Base-by-base conservation (phyloP, 177 flowering plant species). In the Vitis hybrid region DNA sequence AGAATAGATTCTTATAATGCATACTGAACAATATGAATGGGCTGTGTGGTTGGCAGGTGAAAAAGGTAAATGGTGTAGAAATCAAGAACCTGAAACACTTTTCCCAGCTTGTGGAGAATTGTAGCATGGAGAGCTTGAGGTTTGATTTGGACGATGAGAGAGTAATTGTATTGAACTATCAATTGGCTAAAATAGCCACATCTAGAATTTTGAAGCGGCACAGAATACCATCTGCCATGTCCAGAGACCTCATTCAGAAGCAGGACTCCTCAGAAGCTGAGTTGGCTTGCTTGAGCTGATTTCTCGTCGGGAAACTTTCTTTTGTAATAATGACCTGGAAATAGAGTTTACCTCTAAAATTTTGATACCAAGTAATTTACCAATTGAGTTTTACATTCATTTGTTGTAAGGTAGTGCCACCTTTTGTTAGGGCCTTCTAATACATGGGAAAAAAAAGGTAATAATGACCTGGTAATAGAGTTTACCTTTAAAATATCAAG, bases 111-210 rank as follows among this genome's bases (percentile, higher is more conserved):
- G 93, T 94, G 55, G 92, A 88, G 58, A 82, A 80, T 17, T 85
- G 91, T 55, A 71, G 62, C 4, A 77, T 82, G 58, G 88, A 86
- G 70, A 83, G 67, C 71, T 67, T 94, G 73, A 81, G 97, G 79
- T 78, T 94, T 76, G 98, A 94, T 84, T 80, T 94, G 80, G 98
- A 94, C 30, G 97, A 94, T 62, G 97, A 89, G 18, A 87, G 95
- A 68, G 97, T 92, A 8, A 69, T 91, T 70, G 91, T 79, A 12
- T 81, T 94, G 82, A 83, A 91, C 72, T 87, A 85, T 72, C 23
- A 70, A 2, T 67, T 26, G 63, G 98, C 97, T 11, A 91, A 79
- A 78, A 64, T 84, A 26, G 97, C 98, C 67, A 91, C 95, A 30
- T 85, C 89, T 32, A 86, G 78, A 39, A 94, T 92, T 64, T 74